Conservation (phyloP, 1,284 basidiomycete genomes). For the Puccinia novopanici region DNA sequence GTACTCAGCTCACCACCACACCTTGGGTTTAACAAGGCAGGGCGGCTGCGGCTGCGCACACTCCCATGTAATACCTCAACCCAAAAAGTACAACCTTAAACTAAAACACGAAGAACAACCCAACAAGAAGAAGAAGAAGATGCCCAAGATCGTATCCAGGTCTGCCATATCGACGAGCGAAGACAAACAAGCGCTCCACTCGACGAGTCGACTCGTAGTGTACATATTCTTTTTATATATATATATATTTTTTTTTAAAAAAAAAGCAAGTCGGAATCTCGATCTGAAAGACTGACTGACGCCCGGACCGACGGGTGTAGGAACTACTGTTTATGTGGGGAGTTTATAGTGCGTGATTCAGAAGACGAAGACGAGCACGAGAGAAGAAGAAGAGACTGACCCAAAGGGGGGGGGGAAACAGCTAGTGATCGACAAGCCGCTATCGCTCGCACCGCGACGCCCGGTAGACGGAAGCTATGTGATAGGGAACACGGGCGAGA, state of each 20-base stretch:
- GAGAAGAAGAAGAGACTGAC: too few relatives aligned
- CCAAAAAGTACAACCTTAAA: neutral
- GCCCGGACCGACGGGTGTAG: too few relatives aligned
- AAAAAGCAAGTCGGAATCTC: too few relatives aligned
- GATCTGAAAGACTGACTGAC: too few relatives aligned
- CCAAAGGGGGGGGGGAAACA: neutral
- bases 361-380: too few relatives aligned
- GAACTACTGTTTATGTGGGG: conserved; percentile 46
- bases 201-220: conserved; percentile 38
- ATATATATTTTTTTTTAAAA: neutral
- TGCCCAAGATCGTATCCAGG: conserved; percentile 45
- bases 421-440: conserved; percentile 48
- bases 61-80: neutral
- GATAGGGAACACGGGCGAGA: neutral
- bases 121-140: conserved; percentile 1
- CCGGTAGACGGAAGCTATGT: conserved; percentile 17
- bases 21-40: too few relatives aligned
- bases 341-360: conserved; percentile 47
- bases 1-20: too few relatives aligned
- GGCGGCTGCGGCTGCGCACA: too few relatives aligned
- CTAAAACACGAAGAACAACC: neutral
- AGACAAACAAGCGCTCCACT: conserved; percentile 47
- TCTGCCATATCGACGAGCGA: conserved; percentile 47
- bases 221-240: neutral
- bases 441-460: conserved; percentile 1